Base-by-base conservation (phyloP, 768 basidiomycete genomes). In the Tricholoma bakamatsutake region DNA sequence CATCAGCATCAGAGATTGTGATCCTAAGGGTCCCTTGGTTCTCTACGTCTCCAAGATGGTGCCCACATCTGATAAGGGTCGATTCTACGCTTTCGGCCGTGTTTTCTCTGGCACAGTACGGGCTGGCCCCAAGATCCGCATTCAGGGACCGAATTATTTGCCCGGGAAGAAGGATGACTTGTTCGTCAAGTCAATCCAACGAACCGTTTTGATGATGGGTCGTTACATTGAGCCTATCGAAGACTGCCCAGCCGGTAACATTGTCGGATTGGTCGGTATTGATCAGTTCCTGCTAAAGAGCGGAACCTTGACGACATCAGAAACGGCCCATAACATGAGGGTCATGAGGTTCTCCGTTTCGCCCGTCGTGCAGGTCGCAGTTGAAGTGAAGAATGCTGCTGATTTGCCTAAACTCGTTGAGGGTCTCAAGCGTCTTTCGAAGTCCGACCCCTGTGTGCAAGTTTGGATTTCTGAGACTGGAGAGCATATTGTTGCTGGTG, bases 291-390 rank as follows among this genome's bases (percentile, higher is more conserved):
- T 99, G 78, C 88, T 99, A 72, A 99, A 99, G 86, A 93, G 85
- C 63, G 97, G 97, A 72, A 99, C 97, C 59, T 84, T 99, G 68
- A 99, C 97, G 58, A 85, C 91, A 58, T 93, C 93, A 49, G 97
- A 98, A 78, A 97, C 94, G 52, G 97, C 97, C 51, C 97, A 99
- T 82, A 99, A 99, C 82, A 97, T 99, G 94, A 93, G 80, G 79
- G 94, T 99, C 74, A 99, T 99, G 97, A 93, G 90, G 78, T 98
- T 98, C 84, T 98, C 95, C 72, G 97, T 99, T 55, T 98, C 97
- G 30, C 97, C 97, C 64, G 97, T 99, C 80, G 97, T 99, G 45
- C 97, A 86, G 71, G 93, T 98, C 68, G 93, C 97, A 62, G 97
- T 99, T 65, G 97, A 99, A 75, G 97, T 98, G 75, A 98, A 98